Evolutionary conservation across 495 filamentous ascomycete species (phyloP), one percentile per base, ranked within the genome.

Genomic region (Hypomontagnella submonticulosa): DNA sequence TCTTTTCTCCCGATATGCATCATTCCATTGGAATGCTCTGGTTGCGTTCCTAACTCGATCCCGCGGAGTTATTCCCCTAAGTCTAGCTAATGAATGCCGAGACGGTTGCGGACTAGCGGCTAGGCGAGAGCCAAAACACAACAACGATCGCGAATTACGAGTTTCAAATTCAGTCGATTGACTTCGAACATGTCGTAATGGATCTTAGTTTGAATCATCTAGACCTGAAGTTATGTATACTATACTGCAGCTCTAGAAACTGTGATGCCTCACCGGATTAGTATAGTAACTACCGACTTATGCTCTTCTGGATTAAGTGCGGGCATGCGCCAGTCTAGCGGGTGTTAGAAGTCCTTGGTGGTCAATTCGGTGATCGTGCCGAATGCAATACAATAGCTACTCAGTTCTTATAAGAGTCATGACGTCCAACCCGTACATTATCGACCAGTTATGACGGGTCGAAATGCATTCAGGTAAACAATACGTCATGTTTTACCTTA

Each of bases 101-200:
- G 58, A 30, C 16, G 23, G 30, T 41, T 13, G 10, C 44, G 10
- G 40, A 18, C 30, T 38, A 56, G 16, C 13, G 16, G n/a, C n/a
- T n/a, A n/a, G n/a, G n/a, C n/a, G n/a, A n/a, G n/a, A n/a, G n/a
- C n/a, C 34, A 33, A 43, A 32, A 15, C 15, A 53, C 46, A 44
- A 15, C 11, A 20, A 15, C 11, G 9, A 13, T 42, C 37, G 15
- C 49, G 52, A 63, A 57, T 46, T 10, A 56, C 3, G 23, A 30
- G 3, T 18, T 23, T 9, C 10, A 19, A 32, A 64, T 43, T n/a
- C n/a, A 9, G 12, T 38, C 1, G 3, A 64, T 42, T 58, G 54
- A 57, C 61, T 64, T n/a, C 61, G 38, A 38, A 0, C 27, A 64
- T 57, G 61, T 57, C 46, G 52, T 64, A 64, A 57, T 64, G 1